Percentiles rank a stretch among this genome's conserved stretches.
Conservation (phyloP, 108 stramenopile genomes). For the Nannochloropsis gaditana region DNA sequence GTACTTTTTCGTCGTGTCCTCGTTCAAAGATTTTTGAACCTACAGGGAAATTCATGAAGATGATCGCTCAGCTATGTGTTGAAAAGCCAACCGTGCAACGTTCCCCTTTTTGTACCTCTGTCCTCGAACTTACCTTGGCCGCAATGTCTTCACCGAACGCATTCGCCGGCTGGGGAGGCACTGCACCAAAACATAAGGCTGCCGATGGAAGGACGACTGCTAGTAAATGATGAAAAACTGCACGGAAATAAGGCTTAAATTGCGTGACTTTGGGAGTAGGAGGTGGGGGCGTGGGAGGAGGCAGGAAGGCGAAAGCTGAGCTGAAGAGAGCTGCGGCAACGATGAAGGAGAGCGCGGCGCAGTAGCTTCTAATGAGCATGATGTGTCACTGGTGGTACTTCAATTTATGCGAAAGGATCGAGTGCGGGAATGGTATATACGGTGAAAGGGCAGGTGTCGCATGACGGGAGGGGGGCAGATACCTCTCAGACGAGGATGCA, state of each 20-base stretch:
- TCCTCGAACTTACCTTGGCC: background rate
- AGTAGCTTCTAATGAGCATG: background rate
- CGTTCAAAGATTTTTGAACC: background rate
- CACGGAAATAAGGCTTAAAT: background rate
- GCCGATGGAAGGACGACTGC: background rate
- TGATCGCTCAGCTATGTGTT: background rate
- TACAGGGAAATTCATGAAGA: background rate
- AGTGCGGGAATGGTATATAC: too few relatives aligned
- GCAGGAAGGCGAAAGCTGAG: background rate
- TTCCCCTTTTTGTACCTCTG: background rate
- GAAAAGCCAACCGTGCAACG: background rate
- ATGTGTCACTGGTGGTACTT: background rate
- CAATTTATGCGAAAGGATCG: too few relatives aligned
- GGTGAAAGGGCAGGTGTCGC: too few relatives aligned
- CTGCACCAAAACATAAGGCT: background rate
- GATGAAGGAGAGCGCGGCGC: background rate
- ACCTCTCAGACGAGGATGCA: too few relatives aligned
- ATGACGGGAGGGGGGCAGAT: too few relatives aligned
- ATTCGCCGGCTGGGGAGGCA: background rate
- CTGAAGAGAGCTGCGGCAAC: background rate
- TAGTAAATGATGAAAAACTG: background rate
- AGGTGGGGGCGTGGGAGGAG: background rate
- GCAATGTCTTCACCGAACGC: background rate
- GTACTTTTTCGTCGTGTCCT: conserved; percentile 9
- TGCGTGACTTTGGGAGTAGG: background rate